A percentile compares a stretch with the other conserved stretches of the same genome.
Evolutionary conservation across 2,329 filamentous ascomycete species (phyloP).

Genomic region (Epicoccum sorghinum): DNA sequence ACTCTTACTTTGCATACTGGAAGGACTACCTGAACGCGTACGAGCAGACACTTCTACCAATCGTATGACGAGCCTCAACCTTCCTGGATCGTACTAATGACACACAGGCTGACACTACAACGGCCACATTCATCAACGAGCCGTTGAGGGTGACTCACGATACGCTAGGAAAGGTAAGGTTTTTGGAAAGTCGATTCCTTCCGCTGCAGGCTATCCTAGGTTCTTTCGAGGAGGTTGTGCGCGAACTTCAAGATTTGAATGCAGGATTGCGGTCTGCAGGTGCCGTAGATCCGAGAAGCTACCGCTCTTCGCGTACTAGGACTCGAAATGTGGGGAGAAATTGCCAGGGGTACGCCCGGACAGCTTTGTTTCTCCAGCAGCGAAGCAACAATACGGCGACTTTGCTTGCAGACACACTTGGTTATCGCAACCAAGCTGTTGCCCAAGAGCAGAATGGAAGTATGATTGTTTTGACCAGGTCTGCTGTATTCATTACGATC

Average conservation of each 20-base stretch:
- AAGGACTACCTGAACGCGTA: background rate
- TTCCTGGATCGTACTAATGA: background rate
- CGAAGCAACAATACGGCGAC: background rate
- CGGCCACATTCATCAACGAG: background rate
- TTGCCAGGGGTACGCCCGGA: background rate
- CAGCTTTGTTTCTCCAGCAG: background rate
- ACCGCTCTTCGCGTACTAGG: no score
- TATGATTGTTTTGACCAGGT: constrained; percentile 20
- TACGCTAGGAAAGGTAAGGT: background rate
- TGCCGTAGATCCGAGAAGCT: no score
- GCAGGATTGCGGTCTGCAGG: no score
- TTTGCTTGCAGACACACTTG: constrained; percentile 6
- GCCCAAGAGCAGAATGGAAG: constrained; percentile 13
- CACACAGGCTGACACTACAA: background rate
- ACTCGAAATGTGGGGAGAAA: background rate
- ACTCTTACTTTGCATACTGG: background rate
- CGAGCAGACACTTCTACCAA: background rate
- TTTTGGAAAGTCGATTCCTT: background rate
- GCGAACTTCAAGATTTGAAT: background rate
- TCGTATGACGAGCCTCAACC: background rate
- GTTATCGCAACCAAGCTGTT: constrained; percentile 15
- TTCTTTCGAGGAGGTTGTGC: background rate
- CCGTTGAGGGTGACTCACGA: background rate
- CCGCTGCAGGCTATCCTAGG: background rate
- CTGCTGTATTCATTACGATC: constrained; percentile 23